Evolutionary conservation across 345 rosid genomes (phyloP).

Genomic region (Reutealis trisperma): DNA sequence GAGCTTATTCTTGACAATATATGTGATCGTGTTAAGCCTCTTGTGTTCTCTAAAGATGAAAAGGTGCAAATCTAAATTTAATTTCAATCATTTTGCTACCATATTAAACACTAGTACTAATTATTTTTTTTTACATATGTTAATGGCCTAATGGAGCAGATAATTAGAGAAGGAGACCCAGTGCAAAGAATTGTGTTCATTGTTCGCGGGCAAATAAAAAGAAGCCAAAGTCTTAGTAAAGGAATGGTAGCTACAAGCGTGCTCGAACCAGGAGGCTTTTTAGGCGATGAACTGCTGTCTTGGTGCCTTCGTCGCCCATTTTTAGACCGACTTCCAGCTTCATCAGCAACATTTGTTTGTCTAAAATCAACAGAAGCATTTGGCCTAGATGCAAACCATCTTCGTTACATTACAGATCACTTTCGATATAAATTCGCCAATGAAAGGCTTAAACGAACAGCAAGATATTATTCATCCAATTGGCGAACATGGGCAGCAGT

Average conservation of each 20-base stretch:
- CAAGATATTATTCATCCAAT: slow-evolving; percentile 87
- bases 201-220: slow-evolving; percentile 55
- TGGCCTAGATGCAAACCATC: slow-evolving; percentile 54
- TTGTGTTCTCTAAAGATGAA: slow-evolving; percentile 78
- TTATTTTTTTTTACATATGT: neutral
- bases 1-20: slow-evolving; percentile 91
- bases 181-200: slow-evolving; percentile 79
- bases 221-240: slow-evolving; percentile 74
- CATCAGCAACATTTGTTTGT: slow-evolving; percentile 79
- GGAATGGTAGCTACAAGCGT: slow-evolving; percentile 63
- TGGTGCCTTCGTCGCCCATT: slow-evolving; percentile 96
- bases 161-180: slow-evolving; percentile 94
- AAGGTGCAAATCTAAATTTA: slow-evolving; percentile 44
- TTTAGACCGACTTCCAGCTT: slow-evolving; percentile 77
- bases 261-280: slow-evolving; percentile 76
- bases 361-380: slow-evolving; percentile 65
- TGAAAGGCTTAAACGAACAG: slow-evolving; percentile 69
- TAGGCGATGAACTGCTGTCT: slow-evolving; percentile 88
- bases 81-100: neutral
- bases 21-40: slow-evolving; percentile 77
- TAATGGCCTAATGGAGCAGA: slow-evolving; percentile 35
- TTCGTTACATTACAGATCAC: slow-evolving; percentile 81
- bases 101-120: neutral
- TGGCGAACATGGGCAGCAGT: slow-evolving; percentile 98
- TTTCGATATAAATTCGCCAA: slow-evolving; percentile 80